Percentiles rank a stretch among this genome's conserved stretches.
These are phyloP conservation scores for Penicillium sp. DNA, from an alignment of 2,329 filamentous ascomycete species.

Conservation along the genomic window DNA sequence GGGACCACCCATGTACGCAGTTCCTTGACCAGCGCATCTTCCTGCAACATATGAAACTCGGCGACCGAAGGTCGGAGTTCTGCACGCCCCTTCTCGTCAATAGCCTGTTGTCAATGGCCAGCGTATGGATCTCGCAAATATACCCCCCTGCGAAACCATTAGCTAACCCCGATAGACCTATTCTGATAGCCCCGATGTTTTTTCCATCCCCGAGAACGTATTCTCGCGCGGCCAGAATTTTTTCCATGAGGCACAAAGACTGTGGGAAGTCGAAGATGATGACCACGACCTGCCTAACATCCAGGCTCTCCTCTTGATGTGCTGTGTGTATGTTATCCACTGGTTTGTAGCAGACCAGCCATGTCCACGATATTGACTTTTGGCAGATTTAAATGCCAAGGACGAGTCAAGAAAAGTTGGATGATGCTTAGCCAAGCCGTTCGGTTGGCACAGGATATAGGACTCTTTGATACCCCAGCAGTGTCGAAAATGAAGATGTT, in stretches of 20 bases:
- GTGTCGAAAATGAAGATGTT: constrained; percentile 10
- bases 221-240: constrained; percentile 34
- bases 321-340: constrained; percentile 26
- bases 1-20: constrained; percentile 85
- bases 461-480: constrained; percentile 21
- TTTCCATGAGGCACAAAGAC: constrained; percentile 33
- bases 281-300: constrained; percentile 32
- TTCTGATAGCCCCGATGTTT: constrained; percentile 34
- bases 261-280: constrained; percentile 37
- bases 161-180: constrained; percentile 26
- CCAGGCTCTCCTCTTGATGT: constrained; percentile 36
- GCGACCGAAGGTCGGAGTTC: constrained; percentile 58
- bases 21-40: constrained; percentile 76
- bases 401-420: constrained; percentile 27
- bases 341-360: neutral
- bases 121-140: constrained; percentile 24
- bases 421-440: constrained; percentile 31
- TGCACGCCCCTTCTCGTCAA: constrained; percentile 85
- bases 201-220: constrained; percentile 25
- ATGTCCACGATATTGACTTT: constrained; percentile 15
- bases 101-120: constrained; percentile 67
- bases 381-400: constrained; percentile 27
- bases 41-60: constrained; percentile 48
- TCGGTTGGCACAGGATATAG: constrained; percentile 31
- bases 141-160: neutral